phyloP scores from a whole-genome alignment of 805 yeast genomes.

The Candida germanica region DNA sequence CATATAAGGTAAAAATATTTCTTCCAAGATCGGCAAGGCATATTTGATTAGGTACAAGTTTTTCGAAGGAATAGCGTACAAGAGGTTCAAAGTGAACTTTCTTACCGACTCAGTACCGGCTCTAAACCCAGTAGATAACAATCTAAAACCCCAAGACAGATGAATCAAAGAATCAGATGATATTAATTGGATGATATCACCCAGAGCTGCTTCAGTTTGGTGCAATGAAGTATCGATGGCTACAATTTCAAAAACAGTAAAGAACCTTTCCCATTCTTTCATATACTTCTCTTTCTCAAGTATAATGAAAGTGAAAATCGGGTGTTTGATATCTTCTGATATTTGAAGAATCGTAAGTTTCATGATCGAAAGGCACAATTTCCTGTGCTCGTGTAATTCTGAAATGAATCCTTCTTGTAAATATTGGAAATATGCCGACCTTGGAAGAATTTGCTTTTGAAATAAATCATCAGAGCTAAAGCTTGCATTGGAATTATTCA shows the following conservation, averaged over 20 bases:
- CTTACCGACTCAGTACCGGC: constrained; percentile 79
- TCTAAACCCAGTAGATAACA: constrained; percentile 72
- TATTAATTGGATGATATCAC: constrained; percentile 57
- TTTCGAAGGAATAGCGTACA: constrained; percentile 49
- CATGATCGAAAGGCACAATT: constrained; percentile 63
- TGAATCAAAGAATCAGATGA: constrained; percentile 51
- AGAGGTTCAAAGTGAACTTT: constrained; percentile 53
- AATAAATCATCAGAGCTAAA: constrained; percentile 15
- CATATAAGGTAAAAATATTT: constrained; percentile 53
- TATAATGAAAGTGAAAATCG: constrained; percentile 45
- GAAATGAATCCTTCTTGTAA: constrained; percentile 58
- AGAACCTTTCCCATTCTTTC: constrained; percentile 66
- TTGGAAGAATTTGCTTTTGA: constrained; percentile 22
- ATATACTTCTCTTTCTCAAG: constrained; percentile 25
- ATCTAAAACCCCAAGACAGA: constrained; percentile 67
- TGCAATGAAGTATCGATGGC: constrained; percentile 84
- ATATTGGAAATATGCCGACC: constrained; percentile 50
- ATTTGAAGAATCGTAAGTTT: constrained; percentile 55
- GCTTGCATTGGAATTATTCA: constrained; percentile 24
- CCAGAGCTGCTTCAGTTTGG: constrained; percentile 74
- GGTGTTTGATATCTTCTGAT: constrained; percentile 29
- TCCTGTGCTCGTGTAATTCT: constrained; percentile 62
- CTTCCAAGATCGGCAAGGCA: constrained; percentile 44
- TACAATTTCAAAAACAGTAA: constrained; percentile 73
- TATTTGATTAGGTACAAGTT: constrained; percentile 37